phyloP scores from a whole-genome alignment of 805 yeast genomes.

The Babjeviella inositovora region DNA sequence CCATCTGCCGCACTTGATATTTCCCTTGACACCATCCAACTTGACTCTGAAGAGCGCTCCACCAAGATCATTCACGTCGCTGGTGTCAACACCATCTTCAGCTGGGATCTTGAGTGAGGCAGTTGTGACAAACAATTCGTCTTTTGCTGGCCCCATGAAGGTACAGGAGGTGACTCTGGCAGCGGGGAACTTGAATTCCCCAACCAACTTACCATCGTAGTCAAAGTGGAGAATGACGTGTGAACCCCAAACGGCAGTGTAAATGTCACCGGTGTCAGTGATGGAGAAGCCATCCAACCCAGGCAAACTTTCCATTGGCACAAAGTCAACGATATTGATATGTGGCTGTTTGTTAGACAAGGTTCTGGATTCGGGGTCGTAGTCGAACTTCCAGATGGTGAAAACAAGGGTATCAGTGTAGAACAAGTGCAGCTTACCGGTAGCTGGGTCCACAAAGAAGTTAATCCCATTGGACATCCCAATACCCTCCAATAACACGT shows the following conservation, averaged over 20 bases:
- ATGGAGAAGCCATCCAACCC: conserved; percentile 23
- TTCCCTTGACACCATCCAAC: conserved; percentile 6
- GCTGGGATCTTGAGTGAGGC: conserved; percentile 12
- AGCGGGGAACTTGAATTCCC: conserved; percentile 14
- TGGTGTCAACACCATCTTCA: conserved; percentile 1
- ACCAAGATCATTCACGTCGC: conserved; percentile 16
- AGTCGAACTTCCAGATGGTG: conserved; percentile 1
- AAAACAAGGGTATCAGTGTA: conserved; percentile 2
- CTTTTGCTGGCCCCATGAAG: conserved; percentile 12
- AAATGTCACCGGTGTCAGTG: conserved; percentile 13
- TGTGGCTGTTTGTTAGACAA: not conserved
- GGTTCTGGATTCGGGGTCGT: not conserved
- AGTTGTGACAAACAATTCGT: conserved; percentile 17
- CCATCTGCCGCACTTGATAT: no score
- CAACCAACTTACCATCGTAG: conserved; percentile 8
- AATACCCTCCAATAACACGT: conserved; percentile 3
- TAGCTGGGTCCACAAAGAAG: conserved; percentile 11
- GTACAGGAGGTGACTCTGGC: conserved; percentile 16
- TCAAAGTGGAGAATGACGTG: conserved; percentile 13
- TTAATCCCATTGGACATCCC: conserved; percentile 23
- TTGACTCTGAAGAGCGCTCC: conserved; percentile 14
- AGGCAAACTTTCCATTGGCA: conserved; percentile 2
- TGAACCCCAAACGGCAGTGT: conserved; percentile 14
- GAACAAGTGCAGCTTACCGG: no score
- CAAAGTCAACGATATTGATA: not conserved